phyloP scores from a whole-genome alignment of 495 filamentous ascomycete genomes.

The Elaphomyces granulatus region DNA sequence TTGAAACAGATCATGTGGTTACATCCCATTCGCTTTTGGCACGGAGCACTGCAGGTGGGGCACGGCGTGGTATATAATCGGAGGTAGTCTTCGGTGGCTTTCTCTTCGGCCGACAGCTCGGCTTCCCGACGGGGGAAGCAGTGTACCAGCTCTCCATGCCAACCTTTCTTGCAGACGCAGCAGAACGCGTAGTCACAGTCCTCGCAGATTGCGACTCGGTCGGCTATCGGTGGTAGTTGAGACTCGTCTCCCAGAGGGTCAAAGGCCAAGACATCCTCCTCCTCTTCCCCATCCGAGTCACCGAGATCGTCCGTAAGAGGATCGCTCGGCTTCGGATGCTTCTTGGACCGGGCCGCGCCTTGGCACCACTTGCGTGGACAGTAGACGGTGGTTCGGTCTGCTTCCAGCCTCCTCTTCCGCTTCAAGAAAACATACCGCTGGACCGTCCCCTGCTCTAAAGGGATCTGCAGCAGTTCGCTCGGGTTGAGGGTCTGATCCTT shows the following conservation, averaged over 20 bases:
- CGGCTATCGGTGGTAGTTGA: slow-evolving; percentile 32
- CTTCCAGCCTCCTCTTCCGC: slow-evolving; percentile 80
- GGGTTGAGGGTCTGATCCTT: slow-evolving; percentile 58
- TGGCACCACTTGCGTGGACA: slow-evolving; percentile 92
- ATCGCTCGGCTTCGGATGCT: slow-evolving; percentile 51
- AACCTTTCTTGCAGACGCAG: slow-evolving; percentile 52
- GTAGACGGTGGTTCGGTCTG: slow-evolving; percentile 84
- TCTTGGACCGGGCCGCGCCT: slow-evolving; percentile 69
- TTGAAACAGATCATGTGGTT: slow-evolving; percentile 96
- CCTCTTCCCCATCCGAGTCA: slow-evolving; percentile 30
- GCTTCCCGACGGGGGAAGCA: slow-evolving; percentile 43
- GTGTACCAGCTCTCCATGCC: slow-evolving; percentile 76
- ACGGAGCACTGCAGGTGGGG: slow-evolving; percentile 75
- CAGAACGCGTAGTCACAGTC: slow-evolving; percentile 92
- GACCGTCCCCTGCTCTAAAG: slow-evolving; percentile 54
- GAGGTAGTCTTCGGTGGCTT: slow-evolving; percentile 71
- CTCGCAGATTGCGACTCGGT: slow-evolving; percentile 70
- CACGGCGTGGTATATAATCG: slow-evolving; percentile 67
- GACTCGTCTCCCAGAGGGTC: slow-evolving; percentile 24
- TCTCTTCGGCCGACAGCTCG: slow-evolving; percentile 67
- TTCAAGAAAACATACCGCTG: slow-evolving; percentile 80
- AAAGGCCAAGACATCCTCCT: slow-evolving; percentile 15
- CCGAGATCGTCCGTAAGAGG: slow-evolving; percentile 37
- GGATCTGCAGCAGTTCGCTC: slow-evolving; percentile 78
- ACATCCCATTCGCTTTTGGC: slow-evolving; percentile 85